phyloP scores from a whole-genome alignment of 768 basidiomycete species.

The Boletus coccyginus region DNA sequence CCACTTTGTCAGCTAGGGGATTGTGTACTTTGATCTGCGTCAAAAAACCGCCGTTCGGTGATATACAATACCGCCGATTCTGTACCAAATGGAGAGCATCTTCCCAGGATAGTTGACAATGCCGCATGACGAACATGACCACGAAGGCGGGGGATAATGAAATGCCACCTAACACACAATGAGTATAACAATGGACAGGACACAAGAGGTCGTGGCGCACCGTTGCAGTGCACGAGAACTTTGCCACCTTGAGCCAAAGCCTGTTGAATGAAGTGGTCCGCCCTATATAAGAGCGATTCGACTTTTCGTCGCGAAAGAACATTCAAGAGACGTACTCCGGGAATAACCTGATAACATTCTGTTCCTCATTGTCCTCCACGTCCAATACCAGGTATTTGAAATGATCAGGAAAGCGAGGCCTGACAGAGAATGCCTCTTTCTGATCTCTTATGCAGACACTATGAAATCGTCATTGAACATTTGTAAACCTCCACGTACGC shows the following conservation, averaged over 20 bases:
- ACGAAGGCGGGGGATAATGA: constrained; percentile 86
- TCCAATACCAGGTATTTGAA: constrained; percentile 81
- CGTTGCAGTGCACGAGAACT: constrained; percentile 89
- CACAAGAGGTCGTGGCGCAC: constrained; percentile 33
- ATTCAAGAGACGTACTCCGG: constrained; percentile 54
- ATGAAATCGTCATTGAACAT: constrained; percentile 1
- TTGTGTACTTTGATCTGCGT: constrained; percentile 80
- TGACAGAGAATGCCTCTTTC: constrained; percentile 88
- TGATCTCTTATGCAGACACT: constrained; percentile 88
- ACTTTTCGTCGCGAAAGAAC: neutral
- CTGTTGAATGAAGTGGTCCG: constrained; percentile 70
- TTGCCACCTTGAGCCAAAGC: constrained; percentile 60
- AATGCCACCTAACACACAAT: constrained; percentile 62
- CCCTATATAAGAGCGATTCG: constrained; percentile 41
- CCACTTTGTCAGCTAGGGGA: neutral
- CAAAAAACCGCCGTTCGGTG: constrained; percentile 87
- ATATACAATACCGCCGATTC: constrained; percentile 90
- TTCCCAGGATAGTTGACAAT: constrained; percentile 79
- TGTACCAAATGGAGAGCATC: constrained; percentile 87
- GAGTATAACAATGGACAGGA: neutral
- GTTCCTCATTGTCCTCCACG: constrained; percentile 91
- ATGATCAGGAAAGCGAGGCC: constrained; percentile 76
- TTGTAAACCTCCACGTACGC: neutral
- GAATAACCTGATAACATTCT: constrained; percentile 89
- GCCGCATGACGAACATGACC: constrained; percentile 92